Percentiles rank a stretch among this genome's conserved stretches.
Conservation (phyloP, 2,329 filamentous ascomycete genomes). For the Allantophomopsis cytisporea region DNA sequence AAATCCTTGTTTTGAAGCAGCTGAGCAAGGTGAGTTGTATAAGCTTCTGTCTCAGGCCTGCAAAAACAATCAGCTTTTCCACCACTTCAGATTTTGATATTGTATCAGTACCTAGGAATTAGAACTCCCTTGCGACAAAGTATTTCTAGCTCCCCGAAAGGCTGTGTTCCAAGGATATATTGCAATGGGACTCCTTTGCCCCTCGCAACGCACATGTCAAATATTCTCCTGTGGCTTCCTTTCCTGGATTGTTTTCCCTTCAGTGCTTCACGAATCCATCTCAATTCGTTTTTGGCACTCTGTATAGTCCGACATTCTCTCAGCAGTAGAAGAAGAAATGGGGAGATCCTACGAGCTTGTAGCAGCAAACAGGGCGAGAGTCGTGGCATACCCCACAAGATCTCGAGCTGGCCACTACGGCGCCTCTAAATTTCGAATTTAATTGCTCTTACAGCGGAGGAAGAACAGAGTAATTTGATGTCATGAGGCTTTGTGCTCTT, state of each 20-base stretch:
- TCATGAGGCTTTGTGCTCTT: too few relatives aligned
- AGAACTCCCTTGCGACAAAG: conserved; percentile 64
- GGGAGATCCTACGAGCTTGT: conserved; percentile 36
- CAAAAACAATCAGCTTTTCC: too few relatives aligned
- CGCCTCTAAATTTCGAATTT: too few relatives aligned
- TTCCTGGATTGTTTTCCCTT: conserved; percentile 6
- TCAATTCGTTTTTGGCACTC: conserved; percentile 55
- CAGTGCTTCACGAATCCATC: conserved; percentile 56
- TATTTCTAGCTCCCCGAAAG: conserved; percentile 75
- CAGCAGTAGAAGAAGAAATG: conserved; percentile 45
- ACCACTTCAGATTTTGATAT: too few relatives aligned
- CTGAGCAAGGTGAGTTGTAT: conserved; percentile 40
- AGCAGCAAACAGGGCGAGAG: conserved; percentile 43
- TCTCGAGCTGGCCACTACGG: too few relatives aligned
- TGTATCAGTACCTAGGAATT: conserved; percentile 52
- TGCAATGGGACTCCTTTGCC: conserved; percentile 66
- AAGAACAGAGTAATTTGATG: too few relatives aligned
- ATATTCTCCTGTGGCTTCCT: conserved; percentile 10
- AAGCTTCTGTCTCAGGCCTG: conserved; percentile 58
- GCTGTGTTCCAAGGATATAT: conserved; percentile 79
- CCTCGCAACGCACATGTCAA: conserved; percentile 28
- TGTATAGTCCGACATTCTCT: conserved; percentile 46
- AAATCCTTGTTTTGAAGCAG: conserved; percentile 17
- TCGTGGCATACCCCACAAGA: conserved; percentile 45
- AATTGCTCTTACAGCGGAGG: too few relatives aligned